These are phyloP conservation scores for Scytalidium lignicola DNA, from an alignment of 2,329 filamentous ascomycete species.

Conservation along the genomic window DNA sequence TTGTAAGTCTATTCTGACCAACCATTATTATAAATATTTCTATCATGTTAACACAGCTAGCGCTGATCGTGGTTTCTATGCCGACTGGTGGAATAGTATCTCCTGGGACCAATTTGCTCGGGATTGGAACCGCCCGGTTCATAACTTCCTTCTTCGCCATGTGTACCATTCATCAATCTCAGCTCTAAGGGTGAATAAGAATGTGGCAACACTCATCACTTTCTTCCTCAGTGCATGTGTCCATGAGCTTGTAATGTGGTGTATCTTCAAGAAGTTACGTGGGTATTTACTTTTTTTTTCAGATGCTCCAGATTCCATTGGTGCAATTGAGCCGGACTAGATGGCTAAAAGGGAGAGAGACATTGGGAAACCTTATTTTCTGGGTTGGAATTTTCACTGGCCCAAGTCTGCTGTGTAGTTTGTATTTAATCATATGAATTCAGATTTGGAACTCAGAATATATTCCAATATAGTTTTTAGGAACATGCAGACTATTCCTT, in stretches of 20 bases:
- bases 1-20: slow-evolving; percentile 40
- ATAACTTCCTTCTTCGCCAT: slow-evolving; percentile 71
- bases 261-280: slow-evolving; percentile 71
- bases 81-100: slow-evolving; percentile 58
- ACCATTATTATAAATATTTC: neutral
- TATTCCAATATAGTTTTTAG: too few species aligned
- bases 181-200: slow-evolving; percentile 63
- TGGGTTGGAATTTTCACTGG: slow-evolving; percentile 77
- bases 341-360: slow-evolving; percentile 56
- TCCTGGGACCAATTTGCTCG: slow-evolving; percentile 74
- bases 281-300: slow-evolving; percentile 69
- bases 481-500: too few species aligned
- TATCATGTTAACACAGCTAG: neutral
- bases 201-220: slow-evolving; percentile 68
- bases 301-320: slow-evolving; percentile 70
- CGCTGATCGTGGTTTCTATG: slow-evolving; percentile 70
- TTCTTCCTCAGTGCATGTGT: slow-evolving; percentile 53
- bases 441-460: neutral
- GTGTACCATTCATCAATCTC: slow-evolving; percentile 77
- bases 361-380: slow-evolving; percentile 69
- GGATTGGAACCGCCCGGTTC: slow-evolving; percentile 78
- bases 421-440: slow-evolving; percentile 51
- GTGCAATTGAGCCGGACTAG: slow-evolving; percentile 62
- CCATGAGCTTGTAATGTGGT: slow-evolving; percentile 59
- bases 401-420: slow-evolving; percentile 60